Conservation (phyloP, 352 stramenopile genomes). For the Thalassiosira hispida region DNA sequence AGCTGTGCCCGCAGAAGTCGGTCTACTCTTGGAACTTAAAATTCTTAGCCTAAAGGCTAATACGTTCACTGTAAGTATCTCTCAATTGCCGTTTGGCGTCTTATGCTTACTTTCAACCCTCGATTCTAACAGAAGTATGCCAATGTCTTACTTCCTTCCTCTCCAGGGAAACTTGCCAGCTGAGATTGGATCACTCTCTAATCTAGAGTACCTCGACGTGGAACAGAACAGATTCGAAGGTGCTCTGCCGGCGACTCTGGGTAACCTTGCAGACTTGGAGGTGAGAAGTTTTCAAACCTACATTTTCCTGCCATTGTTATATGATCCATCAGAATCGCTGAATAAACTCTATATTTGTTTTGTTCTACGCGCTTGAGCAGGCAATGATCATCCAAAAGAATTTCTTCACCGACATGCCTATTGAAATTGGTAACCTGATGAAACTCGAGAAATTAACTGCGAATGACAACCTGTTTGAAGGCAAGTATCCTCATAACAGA, state of each 20-base stretch:
- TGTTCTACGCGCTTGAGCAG: not conserved
- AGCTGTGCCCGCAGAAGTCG: conserved; percentile 19
- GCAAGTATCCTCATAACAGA: too few species aligned
- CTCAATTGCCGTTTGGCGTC: not conserved
- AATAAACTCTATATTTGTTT: not conserved
- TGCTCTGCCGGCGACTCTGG: conserved; percentile 8
- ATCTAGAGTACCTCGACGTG: conserved; percentile 41
- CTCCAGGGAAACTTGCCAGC: conserved; percentile 26
- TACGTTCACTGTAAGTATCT: conserved; percentile 23
- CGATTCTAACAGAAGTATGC: not conserved
- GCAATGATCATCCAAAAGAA: conserved; percentile 19
- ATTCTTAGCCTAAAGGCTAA: conserved; percentile 25
- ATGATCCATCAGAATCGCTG: too few species aligned
- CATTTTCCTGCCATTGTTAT: too few species aligned
- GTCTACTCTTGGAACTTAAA: conserved; percentile 1
- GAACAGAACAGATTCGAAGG: conserved; percentile 35
- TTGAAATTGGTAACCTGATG: conserved; percentile 16
- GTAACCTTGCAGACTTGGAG: conserved; percentile 8
- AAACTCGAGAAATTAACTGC: conserved; percentile 27
- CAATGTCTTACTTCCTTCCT: not conserved
- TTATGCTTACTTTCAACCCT: not conserved
- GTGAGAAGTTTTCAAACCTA: conserved; percentile 2
- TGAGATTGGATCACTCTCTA: conserved; percentile 27
- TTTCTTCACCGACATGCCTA: conserved; percentile 28
- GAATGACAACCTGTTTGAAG: conserved; percentile 29